Evolutionary conservation across 306 rosid genomes (phyloP).

Genomic region (Chamaecrista fasciculata): DNA sequence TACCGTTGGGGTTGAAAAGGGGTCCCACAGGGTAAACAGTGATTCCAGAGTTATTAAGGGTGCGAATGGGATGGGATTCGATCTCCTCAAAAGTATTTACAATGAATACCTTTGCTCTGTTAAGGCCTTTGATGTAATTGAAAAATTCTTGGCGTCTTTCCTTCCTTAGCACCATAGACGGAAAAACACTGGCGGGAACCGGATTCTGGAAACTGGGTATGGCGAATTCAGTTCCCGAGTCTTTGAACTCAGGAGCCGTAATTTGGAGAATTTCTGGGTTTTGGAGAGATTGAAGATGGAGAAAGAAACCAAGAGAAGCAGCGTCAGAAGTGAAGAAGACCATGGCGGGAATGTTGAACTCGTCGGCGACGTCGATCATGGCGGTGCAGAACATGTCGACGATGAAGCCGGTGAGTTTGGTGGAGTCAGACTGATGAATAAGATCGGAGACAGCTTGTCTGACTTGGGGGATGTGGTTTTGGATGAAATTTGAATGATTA

Average conservation of each 20-base stretch:
- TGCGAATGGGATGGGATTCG: conserved; percentile 28
- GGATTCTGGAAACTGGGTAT: conserved; percentile 20
- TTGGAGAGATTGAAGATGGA: conserved; percentile 27
- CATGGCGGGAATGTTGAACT: conserved; percentile 33
- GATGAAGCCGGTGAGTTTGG: neutral
- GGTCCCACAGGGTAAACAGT: conserved; percentile 44
- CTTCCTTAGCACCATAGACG: neutral
- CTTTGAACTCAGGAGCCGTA: no score
- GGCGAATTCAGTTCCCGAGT: neutral
- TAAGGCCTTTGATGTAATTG: neutral
- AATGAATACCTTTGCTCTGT: conserved; percentile 35
- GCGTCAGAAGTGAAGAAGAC: conserved; percentile 29
- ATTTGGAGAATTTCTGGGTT: no score
- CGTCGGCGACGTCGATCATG: conserved; percentile 40
- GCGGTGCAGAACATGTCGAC: neutral
- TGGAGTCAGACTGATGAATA: neutral
- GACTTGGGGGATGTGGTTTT: neutral
- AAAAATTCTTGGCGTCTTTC: neutral
- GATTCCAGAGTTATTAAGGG: neutral
- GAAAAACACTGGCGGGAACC: conserved; percentile 27
- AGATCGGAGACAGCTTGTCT: conserved; percentile 20
- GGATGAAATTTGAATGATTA: no score
- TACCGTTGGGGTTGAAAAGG: conserved; percentile 16
- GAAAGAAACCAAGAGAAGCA: neutral
- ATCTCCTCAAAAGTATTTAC: conserved; percentile 40